Conservation (phyloP, 2,329 filamentous ascomycete genomes). For the Colletotrichum salicis region DNA sequence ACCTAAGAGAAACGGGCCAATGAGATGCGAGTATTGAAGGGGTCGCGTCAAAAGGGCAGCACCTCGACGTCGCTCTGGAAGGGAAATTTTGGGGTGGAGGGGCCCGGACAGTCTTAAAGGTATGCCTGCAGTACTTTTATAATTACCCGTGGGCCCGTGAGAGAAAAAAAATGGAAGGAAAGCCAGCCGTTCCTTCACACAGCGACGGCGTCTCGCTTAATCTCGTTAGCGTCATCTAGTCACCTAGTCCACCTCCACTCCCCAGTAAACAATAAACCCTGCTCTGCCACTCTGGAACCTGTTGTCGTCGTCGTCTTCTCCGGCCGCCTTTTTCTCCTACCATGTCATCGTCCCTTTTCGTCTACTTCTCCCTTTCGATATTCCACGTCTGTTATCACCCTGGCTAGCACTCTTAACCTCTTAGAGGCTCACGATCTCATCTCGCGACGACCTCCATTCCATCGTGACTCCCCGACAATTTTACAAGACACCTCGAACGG, state of each 20-base stretch:
- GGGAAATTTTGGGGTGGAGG: conserved; percentile 37
- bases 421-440: not conserved
- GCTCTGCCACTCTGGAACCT: conserved; percentile 2
- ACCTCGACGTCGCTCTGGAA: conserved; percentile 35
- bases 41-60: conserved; percentile 30
- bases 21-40: conserved; percentile 17
- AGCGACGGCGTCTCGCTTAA: conserved; percentile 36
- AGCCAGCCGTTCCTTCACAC: conserved; percentile 37
- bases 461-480: not conserved
- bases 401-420: not conserved
- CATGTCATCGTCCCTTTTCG: conserved; percentile 22
- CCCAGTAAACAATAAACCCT: conserved; percentile 36
- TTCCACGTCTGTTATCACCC: not conserved
- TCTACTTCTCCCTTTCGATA: conserved; percentile 11
- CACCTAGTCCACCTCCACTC: conserved; percentile 33
- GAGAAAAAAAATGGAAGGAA: conserved; percentile 36
- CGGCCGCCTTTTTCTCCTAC: conserved; percentile 1
- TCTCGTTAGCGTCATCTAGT: conserved; percentile 36
- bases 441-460: not conserved
- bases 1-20: conserved; percentile 4
- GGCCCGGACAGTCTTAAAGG: conserved; percentile 36
- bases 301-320: conserved; percentile 19
- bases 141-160: conserved; percentile 36
- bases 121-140: conserved; percentile 37
- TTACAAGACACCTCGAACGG: not conserved